Evolutionary conservation across 257 asterid genomes (phyloP).

Genomic region (Buddleja alternifolia): DNA sequence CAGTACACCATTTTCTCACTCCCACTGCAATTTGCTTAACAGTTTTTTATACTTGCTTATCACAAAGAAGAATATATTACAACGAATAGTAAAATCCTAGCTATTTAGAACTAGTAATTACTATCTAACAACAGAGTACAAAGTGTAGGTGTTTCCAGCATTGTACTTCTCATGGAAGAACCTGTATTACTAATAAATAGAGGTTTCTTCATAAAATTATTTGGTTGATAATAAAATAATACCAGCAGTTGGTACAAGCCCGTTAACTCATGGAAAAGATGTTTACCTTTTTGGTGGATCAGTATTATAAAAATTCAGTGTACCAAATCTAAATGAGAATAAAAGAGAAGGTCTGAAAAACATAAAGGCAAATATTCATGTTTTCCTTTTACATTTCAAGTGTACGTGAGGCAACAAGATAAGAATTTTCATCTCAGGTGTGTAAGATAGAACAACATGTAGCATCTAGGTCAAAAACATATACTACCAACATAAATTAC

Average conservation of each 20-base stretch:
- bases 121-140: background rate
- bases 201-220: background rate
- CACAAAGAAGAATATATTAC: background rate
- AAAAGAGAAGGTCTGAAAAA: background rate
- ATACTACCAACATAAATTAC: background rate
- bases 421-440: background rate
- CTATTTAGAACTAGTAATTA: background rate
- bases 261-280: background rate
- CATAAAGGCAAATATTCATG: background rate
- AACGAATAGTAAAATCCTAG: background rate
- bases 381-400: background rate
- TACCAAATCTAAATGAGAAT: background rate
- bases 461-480: background rate
- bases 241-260: no score
- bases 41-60: slow-evolving; percentile 9
- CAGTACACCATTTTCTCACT: background rate
- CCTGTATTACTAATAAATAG: background rate
- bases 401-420: background rate
- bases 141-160: background rate
- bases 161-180: background rate
- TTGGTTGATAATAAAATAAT: no score
- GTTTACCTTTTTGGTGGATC: background rate
- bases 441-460: background rate
- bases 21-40: background rate
- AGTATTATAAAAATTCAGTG: background rate